Base-by-base conservation (phyloP, 495 filamentous ascomycete genomes). In the Apodospora peruviana region DNA sequence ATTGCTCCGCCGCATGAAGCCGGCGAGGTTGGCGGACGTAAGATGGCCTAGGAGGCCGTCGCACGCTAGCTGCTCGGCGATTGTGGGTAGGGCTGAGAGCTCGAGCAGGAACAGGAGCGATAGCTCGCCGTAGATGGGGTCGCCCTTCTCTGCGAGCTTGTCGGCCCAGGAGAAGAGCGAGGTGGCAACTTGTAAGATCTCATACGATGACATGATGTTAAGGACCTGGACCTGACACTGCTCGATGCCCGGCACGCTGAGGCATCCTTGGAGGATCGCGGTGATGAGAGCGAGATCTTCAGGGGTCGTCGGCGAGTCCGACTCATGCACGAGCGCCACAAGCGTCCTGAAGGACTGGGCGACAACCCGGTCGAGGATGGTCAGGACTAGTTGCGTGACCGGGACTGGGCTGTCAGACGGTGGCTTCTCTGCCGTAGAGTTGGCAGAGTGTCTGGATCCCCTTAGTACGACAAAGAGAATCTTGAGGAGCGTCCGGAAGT, bases 111-210 rank as follows among this genome's bases (percentile, higher is more conserved):
- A 91, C 16, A 87, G 77, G 8, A 96, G 76, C 56, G 86, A 85
- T 16, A 96, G 72, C 57, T 96, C 90, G 52, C 89, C 94, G 68
- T 96, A 96, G 38, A 99, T 72, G n/a, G 93, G 94, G 54, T 98
- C 91, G 23, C 84, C 82, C 43, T 82, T 79, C 32, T 81, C 73
- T 4, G 77, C 69, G 37, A 93, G 76, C 52, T 83, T 82, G 64
- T 97, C 88, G 14, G 93, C 82, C 94, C 94, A 99, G 5, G 88
- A 95, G 65, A 94, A 96, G 42, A 99, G 76, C 11, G 87, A 88
- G 14, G 84, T 84, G 0, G 90, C 90, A 43, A 87, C 84, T 52
- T 91, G 84, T n/a, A 83, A 76, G 2, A 84, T 82, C 47, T 93
- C 80, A 59, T 86, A 76, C 34, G 79, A 64, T 20, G 76, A 68